phyloP scores from a whole-genome alignment of 1,139 yeast genomes.

The Suhomyces terraborum region DNA sequence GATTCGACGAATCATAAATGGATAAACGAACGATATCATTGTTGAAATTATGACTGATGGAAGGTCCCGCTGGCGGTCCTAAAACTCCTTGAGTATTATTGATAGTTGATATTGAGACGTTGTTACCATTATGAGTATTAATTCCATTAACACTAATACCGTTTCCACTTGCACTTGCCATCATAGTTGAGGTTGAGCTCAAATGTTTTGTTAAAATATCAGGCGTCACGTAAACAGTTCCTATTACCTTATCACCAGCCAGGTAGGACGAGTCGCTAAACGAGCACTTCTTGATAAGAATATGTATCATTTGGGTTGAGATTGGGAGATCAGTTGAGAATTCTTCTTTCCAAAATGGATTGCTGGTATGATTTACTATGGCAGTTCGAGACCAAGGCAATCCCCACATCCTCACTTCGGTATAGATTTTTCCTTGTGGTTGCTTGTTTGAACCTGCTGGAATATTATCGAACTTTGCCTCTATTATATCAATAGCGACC shows the following conservation, averaged over 20 bases:
- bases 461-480: conserved; percentile 55
- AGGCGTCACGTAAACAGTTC: conserved; percentile 58
- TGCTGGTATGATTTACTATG: conserved; percentile 46
- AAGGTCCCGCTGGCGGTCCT: conserved; percentile 3
- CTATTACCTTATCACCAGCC: conserved; percentile 45
- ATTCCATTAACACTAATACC: conserved; percentile 31
- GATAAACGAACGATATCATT: conserved; percentile 46
- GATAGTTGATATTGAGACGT: conserved; percentile 14
- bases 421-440: conserved; percentile 46
- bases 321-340: conserved; percentile 60
- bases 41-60: conserved; percentile 10
- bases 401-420: conserved; percentile 68
- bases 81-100: conserved; percentile 5
- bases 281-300: conserved; percentile 49
- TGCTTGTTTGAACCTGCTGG: conserved; percentile 14
- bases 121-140: conserved; percentile 15
- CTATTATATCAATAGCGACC: conserved; percentile 61
- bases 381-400: conserved; percentile 73
- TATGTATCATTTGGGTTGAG: conserved; percentile 53
- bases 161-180: conserved; percentile 30
- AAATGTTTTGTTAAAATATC: conserved; percentile 48
- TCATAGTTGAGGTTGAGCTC: conserved; percentile 38
- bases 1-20: conserved; percentile 43
- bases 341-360: conserved; percentile 76
- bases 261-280: conserved; percentile 26